Evolutionary conservation across 768 basidiomycete genomes (phyloP).

Genomic region (Pulveroboletus sp.): DNA sequence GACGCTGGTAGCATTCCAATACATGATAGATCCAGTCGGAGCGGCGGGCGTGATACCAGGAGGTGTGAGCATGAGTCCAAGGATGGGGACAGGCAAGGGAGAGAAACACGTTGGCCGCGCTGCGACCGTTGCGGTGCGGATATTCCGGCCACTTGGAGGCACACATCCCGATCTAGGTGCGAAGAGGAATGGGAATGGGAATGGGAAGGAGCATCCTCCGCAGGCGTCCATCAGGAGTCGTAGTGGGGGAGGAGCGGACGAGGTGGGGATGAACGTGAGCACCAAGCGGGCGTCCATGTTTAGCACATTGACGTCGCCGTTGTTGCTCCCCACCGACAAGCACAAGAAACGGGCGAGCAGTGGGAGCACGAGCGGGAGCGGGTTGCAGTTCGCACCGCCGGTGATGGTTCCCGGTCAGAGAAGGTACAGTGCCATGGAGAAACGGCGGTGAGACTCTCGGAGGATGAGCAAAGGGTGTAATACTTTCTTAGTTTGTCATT

Average conservation of each 20-base stretch:
- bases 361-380: neutral
- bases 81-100: neutral
- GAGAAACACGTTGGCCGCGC: slow-evolving; percentile 8
- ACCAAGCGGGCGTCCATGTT: slow-evolving; percentile 22
- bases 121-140: slow-evolving; percentile 13
- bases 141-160: slow-evolving; percentile 12
- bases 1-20: slow-evolving; percentile 62
- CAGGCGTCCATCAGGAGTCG: neutral
- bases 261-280: slow-evolving; percentile 7
- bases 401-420: slow-evolving; percentile 1
- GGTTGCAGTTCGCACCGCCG: slow-evolving; percentile 1
- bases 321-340: slow-evolving; percentile 3
- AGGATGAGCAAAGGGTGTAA: too few species aligned
- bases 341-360: neutral
- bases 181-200: neutral
- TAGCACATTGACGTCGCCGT: slow-evolving; percentile 2
- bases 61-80: neutral
- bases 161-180: neutral
- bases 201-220: neutral
- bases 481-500: neutral
- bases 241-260: slow-evolving; percentile 1
- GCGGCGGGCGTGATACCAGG: slow-evolving; percentile 5
- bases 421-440: slow-evolving; percentile 9
- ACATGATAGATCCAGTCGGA: slow-evolving; percentile 54
- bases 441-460: neutral